A percentile compares a stretch with the other conserved stretches of the same genome.
Conservation (phyloP, 495 filamentous ascomycete species). For the Podospora pseudoanserina region DNA sequence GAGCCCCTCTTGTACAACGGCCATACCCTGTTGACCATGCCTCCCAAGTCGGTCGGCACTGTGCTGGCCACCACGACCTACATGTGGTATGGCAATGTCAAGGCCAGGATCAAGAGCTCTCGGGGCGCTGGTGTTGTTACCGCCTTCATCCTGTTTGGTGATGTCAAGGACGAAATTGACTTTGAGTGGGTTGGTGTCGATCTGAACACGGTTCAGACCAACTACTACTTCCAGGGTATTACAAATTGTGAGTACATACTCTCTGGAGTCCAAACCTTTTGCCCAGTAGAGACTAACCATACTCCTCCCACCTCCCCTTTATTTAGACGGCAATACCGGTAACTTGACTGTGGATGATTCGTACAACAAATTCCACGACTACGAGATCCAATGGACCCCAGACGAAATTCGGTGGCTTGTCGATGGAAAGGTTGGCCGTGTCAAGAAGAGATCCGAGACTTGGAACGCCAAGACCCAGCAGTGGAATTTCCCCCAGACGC, state of each 20-base stretch:
- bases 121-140: conserved; percentile 85
- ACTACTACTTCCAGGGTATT: conserved; percentile 96
- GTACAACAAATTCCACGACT: conserved; percentile 77
- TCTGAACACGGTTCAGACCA: conserved; percentile 74
- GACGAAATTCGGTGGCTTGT: conserved; percentile 81
- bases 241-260: conserved; percentile 70
- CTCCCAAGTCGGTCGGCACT: conserved; percentile 74
- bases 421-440: conserved; percentile 72
- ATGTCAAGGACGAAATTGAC: conserved; percentile 97
- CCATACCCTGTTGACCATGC: conserved; percentile 83
- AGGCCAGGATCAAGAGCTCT: conserved; percentile 79
- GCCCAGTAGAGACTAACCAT: conserved; percentile 23
- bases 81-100: conserved; percentile 96
- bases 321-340: conserved; percentile 63
- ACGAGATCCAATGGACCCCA: conserved; percentile 90
- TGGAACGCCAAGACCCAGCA: conserved; percentile 79
- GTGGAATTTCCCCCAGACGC: conserved; percentile 89
- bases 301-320: not conserved
- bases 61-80: conserved; percentile 83
- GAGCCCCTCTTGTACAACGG: conserved; percentile 57
- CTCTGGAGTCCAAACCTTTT: not conserved
- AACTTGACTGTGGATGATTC: conserved; percentile 71
- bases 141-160: conserved; percentile 89
- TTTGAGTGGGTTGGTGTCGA: conserved; percentile 90
- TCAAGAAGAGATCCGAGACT: conserved; percentile 68